phyloP scores from a whole-genome alignment of 345 rosid species.

The Murraya koenigii region DNA sequence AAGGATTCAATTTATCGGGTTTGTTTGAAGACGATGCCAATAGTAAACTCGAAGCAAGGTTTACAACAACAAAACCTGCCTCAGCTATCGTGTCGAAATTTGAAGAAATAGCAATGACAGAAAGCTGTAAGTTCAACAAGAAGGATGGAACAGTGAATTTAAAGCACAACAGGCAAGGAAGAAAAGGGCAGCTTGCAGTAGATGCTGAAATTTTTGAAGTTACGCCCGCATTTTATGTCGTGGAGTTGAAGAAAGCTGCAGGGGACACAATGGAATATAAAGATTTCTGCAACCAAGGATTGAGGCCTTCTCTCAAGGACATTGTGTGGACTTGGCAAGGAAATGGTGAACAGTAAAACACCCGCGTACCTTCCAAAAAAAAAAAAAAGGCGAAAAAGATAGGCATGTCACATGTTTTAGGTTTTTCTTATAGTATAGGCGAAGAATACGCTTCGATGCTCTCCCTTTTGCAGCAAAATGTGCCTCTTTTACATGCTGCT shows the following conservation, averaged over 20 bases:
- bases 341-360: constrained; percentile 2
- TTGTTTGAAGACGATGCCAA: constrained; percentile 53
- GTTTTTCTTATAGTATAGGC: neutral
- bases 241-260: constrained; percentile 65
- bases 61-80: constrained; percentile 57
- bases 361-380: no score
- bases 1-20: constrained; percentile 76
- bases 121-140: constrained; percentile 47
- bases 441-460: neutral
- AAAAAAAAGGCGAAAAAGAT: neutral
- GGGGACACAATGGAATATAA: constrained; percentile 85
- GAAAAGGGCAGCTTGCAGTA: constrained; percentile 76
- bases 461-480: neutral
- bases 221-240: constrained; percentile 62
- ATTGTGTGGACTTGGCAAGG: constrained; percentile 94
- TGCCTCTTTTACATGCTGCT: neutral
- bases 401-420: neutral
- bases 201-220: constrained; percentile 81
- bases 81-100: constrained; percentile 66
- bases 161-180: constrained; percentile 61
- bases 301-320: constrained; percentile 77
- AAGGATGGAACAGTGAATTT: constrained; percentile 60
- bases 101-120: constrained; percentile 60
- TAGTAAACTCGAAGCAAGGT: constrained; percentile 37
- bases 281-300: constrained; percentile 53